Percentiles rank a stretch among this genome's conserved stretches.
phyloP scores from a whole-genome alignment of 352 stramenopile genomes.

The Phytophthora multivora region DNA sequence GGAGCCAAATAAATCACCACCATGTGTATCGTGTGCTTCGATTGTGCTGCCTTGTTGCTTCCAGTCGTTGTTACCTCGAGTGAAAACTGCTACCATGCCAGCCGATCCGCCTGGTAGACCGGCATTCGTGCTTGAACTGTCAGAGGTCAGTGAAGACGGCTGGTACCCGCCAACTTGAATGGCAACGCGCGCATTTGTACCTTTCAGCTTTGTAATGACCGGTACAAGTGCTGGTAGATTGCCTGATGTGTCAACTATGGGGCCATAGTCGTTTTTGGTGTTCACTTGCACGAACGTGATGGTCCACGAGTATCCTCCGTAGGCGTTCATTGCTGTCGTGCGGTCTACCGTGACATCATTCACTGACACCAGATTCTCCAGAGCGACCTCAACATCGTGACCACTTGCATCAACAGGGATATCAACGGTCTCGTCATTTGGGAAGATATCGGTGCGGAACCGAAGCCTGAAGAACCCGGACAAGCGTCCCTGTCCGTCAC shows the following conservation, averaged over 20 bases:
- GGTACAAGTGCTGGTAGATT: conserved; percentile 69
- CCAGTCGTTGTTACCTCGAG: conserved; percentile 72
- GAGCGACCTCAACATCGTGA: conserved; percentile 50
- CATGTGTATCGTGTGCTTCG: conserved; percentile 55
- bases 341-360: conserved; percentile 66
- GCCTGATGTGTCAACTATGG: conserved; percentile 66
- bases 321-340: conserved; percentile 70
- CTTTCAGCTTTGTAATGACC: conserved; percentile 57
- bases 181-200: conserved; percentile 57
- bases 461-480: conserved; percentile 72
- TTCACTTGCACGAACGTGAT: conserved; percentile 85
- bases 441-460: conserved; percentile 77
- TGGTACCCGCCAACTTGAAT: conserved; percentile 63
- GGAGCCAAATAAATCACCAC: conserved; percentile 73
- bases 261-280: conserved; percentile 73
- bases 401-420: conserved; percentile 69
- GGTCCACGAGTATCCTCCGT: conserved; percentile 85
- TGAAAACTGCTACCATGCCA: conserved; percentile 72
- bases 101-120: conserved; percentile 62
- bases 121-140: conserved; percentile 43
- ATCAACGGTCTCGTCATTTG: conserved; percentile 69
- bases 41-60: conserved; percentile 70
- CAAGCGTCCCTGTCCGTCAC: conserved; percentile 64
- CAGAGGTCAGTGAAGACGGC: conserved; percentile 30
- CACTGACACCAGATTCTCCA: conserved; percentile 78